These are phyloP conservation scores for Vitis vinifera DNA, from an alignment of 164 flowering plant species.

Conservation along the genomic window ASM3070453v1 NC_081822.1:32368001-32368500, in stretches of 20 bases:
- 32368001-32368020: conserved; percentile 36
- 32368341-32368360: conserved; percentile 82
- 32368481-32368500: conserved; percentile 76
- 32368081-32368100: conserved; percentile 63
- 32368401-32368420: conserved; percentile 53
- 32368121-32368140: conserved; percentile 50
- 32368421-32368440: conserved; percentile 64
- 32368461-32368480: conserved; percentile 60
- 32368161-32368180: conserved; percentile 87
- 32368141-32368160: conserved; percentile 72
- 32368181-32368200: conserved; percentile 44
- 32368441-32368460: conserved; percentile 67
- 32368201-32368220: conserved; percentile 52
- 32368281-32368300: conserved; percentile 61
- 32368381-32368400: conserved; percentile 42
- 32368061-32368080: conserved; percentile 38
- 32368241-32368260: conserved; percentile 78
- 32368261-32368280: conserved; percentile 57
- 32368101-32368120: conserved; percentile 61
- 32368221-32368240: conserved; percentile 51
- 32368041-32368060: conserved; percentile 64
- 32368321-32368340: conserved; percentile 72
- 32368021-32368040: conserved; percentile 65
- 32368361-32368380: conserved; percentile 49
- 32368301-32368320: conserved; percentile 31